Conservation (phyloP, 805 yeast species). For the Metschnikowia borealis region DNA sequence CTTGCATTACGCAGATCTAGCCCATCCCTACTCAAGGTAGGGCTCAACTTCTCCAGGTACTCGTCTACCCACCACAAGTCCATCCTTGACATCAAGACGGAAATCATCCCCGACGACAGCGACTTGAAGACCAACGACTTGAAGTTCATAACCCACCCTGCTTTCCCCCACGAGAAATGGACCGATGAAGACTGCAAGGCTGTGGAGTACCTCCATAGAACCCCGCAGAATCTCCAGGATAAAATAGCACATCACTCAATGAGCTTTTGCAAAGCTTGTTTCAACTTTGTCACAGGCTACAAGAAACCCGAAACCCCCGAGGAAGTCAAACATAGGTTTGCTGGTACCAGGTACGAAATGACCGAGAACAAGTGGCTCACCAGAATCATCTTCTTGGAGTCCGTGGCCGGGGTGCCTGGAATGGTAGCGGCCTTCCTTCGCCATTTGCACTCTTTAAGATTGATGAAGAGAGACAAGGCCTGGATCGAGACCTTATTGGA, state of each 20-base stretch:
- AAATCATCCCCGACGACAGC: conserved; percentile 12
- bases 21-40: conserved; percentile 4
- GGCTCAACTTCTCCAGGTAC: conserved; percentile 2
- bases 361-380: conserved; percentile 62
- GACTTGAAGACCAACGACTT: conserved; percentile 27
- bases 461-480: conserved; percentile 63
- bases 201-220: conserved; percentile 50
- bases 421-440: conserved; percentile 70
- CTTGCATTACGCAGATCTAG: conserved; percentile 4
- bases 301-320: conserved; percentile 45
- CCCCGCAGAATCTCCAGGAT: conserved; percentile 47
- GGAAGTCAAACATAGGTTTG: conserved; percentile 24
- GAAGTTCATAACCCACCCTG: conserved; percentile 36
- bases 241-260: conserved; percentile 48
- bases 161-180: conserved; percentile 35
- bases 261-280: conserved; percentile 42
- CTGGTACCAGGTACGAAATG: conserved; percentile 48
- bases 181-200: conserved; percentile 27
- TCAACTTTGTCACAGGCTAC: conserved; percentile 65
- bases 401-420: conserved; percentile 79
- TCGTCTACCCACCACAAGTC: conserved; percentile 2
- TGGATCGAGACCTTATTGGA: conserved; percentile 72
- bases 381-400: conserved; percentile 59
- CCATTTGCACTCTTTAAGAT: conserved; percentile 60
- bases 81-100: conserved; percentile 13